These are phyloP conservation scores for Russula griseocarnosa DNA, from an alignment of 768 basidiomycete species.

Conservation along the genomic window DNA sequence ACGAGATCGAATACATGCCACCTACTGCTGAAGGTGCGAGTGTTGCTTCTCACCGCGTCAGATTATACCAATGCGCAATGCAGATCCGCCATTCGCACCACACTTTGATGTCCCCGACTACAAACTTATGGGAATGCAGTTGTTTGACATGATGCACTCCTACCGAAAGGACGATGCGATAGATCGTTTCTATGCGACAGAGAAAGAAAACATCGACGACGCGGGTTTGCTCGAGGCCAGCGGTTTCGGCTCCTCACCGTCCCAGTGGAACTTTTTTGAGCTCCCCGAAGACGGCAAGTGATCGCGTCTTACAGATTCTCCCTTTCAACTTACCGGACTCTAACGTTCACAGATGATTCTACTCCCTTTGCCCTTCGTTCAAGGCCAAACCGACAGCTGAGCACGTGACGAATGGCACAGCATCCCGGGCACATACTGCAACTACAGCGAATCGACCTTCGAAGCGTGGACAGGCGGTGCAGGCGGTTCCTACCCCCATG, in stretches of 20 bases:
- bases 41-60: background rate
- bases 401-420: background rate
- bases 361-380: conserved; percentile 2
- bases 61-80: background rate
- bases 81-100: conserved; percentile 45
- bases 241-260: conserved; percentile 14
- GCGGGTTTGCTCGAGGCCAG: conserved; percentile 20
- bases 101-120: conserved; percentile 51
- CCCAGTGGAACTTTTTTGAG: conserved; percentile 20
- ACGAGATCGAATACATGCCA: conserved; percentile 55
- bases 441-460: background rate
- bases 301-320: background rate
- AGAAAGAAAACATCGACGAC: conserved; percentile 20
- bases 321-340: background rate
- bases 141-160: conserved; percentile 40
- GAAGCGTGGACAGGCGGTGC: background rate
- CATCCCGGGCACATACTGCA: background rate
- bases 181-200: conserved; percentile 31
- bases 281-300: conserved; percentile 23
- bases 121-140: conserved; percentile 38
- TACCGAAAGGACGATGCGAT: conserved; percentile 36
- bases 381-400: background rate
- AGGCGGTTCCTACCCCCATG: background rate
- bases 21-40: conserved; percentile 48
- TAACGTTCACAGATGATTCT: conserved; percentile 9